These are phyloP conservation scores for Plasmodium reichenowi DNA, from an alignment of 169 alveolate genomes.

Conservation along the genomic window DNA sequence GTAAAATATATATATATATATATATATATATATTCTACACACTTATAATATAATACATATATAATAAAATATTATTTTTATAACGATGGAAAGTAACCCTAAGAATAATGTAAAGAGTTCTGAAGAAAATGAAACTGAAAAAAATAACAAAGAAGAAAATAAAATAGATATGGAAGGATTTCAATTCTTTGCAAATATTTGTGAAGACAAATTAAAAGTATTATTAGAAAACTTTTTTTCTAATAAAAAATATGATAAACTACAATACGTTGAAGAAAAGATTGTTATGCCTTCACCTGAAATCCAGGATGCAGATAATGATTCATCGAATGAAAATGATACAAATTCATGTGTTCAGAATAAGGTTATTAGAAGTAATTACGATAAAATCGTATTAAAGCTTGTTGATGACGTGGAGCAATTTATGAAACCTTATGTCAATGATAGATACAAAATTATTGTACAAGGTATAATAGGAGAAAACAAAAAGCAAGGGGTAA, in stretches of 20 bases:
- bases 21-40: no score
- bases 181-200: slow-evolving; percentile 53
- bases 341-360: slow-evolving; percentile 24
- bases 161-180: slow-evolving; percentile 60
- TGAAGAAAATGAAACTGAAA: slow-evolving; percentile 38
- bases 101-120: slow-evolving; percentile 19
- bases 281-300: background rate
- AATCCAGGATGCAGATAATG: slow-evolving; percentile 8
- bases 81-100: slow-evolving; percentile 26
- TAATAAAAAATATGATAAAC: slow-evolving; percentile 25
- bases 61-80: background rate
- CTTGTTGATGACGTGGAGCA: slow-evolving; percentile 66
- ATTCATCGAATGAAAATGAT: slow-evolving; percentile 64
- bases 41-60: no score
- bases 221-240: slow-evolving; percentile 54
- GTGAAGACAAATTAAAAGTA: slow-evolving; percentile 55
- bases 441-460: slow-evolving; percentile 69
- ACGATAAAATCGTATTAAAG: slow-evolving; percentile 58
- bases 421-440: slow-evolving; percentile 69
- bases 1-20: no score
- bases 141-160: slow-evolving; percentile 49
- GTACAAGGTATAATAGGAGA: slow-evolving; percentile 72
- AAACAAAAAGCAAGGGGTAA: slow-evolving; percentile 73
- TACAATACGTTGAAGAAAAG: slow-evolving; percentile 35
- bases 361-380: slow-evolving; percentile 48